Evolutionary conservation across 352 stramenopile species (phyloP).

Genomic region (Pilasporangium apinafurcum): DNA sequence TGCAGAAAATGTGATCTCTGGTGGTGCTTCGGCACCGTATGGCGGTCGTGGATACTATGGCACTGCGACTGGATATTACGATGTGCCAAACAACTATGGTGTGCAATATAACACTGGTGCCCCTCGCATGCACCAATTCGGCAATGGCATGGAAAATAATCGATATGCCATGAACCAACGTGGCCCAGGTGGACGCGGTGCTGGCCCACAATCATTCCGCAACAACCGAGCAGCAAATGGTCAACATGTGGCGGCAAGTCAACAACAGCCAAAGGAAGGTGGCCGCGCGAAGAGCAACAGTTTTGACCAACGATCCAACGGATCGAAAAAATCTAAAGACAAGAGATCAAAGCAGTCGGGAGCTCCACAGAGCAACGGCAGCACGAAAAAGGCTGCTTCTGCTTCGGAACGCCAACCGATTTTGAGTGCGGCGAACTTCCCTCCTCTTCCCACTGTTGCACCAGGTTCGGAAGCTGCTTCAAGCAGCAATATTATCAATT

Average conservation of each 20-base stretch:
- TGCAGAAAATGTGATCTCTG: slow-evolving; percentile 37
- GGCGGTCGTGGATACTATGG: slow-evolving; percentile 67
- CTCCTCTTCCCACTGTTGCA: slow-evolving; percentile 44
- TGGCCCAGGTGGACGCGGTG: slow-evolving; percentile 9
- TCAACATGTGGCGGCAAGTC: slow-evolving; percentile 16
- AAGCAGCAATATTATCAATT: slow-evolving; percentile 46
- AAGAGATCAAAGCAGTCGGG: slow-evolving; percentile 26
- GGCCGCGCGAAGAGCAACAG: slow-evolving; percentile 39
- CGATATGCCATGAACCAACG: slow-evolving; percentile 38
- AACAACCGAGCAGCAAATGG: slow-evolving; percentile 24
- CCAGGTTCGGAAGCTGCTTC: slow-evolving; percentile 27
- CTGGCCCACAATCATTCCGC: slow-evolving; percentile 9
- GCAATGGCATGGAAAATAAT: slow-evolving; percentile 23
- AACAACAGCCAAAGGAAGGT: slow-evolving; percentile 38
- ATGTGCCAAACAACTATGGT: slow-evolving; percentile 46
- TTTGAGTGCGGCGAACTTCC: slow-evolving; percentile 79
- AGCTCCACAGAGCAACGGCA: slow-evolving; percentile 9
- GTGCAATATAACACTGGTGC: slow-evolving; percentile 51
- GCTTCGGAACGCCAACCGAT: slow-evolving; percentile 63
- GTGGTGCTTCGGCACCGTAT: slow-evolving; percentile 29
- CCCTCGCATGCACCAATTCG: slow-evolving; percentile 28
- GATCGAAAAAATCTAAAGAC: slow-evolving; percentile 58
- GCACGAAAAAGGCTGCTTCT: slow-evolving; percentile 23
- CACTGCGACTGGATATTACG: slow-evolving; percentile 55
- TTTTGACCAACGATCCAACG: slow-evolving; percentile 39